Base-by-base conservation (phyloP, 2,329 filamentous ascomycete species). In the Sclerotinia subarctica region DNA sequence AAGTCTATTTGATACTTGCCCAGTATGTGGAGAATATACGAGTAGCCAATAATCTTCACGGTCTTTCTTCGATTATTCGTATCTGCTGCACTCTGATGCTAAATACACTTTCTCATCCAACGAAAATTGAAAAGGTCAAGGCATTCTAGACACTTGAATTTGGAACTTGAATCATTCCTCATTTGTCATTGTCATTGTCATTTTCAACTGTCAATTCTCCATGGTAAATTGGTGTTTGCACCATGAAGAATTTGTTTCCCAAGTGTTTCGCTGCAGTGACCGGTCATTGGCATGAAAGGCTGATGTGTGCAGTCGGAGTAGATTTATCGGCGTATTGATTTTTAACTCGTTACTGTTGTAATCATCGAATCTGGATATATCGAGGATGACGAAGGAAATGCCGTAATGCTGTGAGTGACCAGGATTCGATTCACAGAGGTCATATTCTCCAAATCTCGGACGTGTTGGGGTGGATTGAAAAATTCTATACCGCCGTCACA, bases 181-280 rank as follows among this genome's bases (percentile, higher is more conserved):
- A 8, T 11, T 32, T 35, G 5, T 32, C 5, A 32, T 32, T 32
- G 32, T 32, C 32, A 32, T 5, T 8, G 32, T 35, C 5, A 35
- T 35, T 24, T 6, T 32, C 58, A 54, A 54, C 8, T n/a, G 32
- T 15, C 21, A 8, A n/a, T 35, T 35, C 5, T 35, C 38, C 8
- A 38, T 3, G 38, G 11, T n/a, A 24, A 4, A 62, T 26, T n/a
- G 19, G 5, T 38, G 46, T 38, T 51, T 62, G 46, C 17, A 46
- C 7, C 17, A 38, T 15, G 15, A 38, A 38, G 17, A 24, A 2
- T 10, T 49, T 38, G 24, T 38, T 26, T 62, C n/a, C 5, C 11
- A 51, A 26, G 46, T 4, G 29, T 13, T 62, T 51, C 24, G 7
- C 59, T 62, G 59, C 59, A 26, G 59, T 62, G 59, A 21, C n/a